Evolutionary conservation across 1,284 basidiomycete genomes (phyloP).

Genomic region (Trametes versicolor): DNA sequence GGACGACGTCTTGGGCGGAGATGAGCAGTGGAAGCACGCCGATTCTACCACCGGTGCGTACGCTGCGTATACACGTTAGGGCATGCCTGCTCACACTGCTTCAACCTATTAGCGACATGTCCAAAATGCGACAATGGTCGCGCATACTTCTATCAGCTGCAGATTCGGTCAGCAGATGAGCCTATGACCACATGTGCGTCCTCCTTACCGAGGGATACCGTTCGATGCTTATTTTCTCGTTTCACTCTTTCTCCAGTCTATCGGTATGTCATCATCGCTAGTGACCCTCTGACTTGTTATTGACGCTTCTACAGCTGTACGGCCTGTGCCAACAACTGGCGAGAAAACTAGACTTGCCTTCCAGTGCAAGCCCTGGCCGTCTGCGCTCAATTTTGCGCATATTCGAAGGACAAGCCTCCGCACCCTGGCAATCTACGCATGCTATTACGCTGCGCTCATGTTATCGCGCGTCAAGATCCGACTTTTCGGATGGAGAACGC

Average conservation of each 20-base stretch:
- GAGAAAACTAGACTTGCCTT: constrained; percentile 57
- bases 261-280: constrained; percentile 38
- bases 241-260: constrained; percentile 43
- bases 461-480: too few relatives aligned
- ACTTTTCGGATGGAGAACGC: too few relatives aligned
- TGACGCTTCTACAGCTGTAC: constrained; percentile 54
- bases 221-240: constrained; percentile 13
- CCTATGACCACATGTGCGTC: constrained; percentile 95
- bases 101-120: constrained; percentile 67
- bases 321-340: constrained; percentile 67
- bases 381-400: too few relatives aligned
- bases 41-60: constrained; percentile 82
- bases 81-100: not conserved
- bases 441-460: too few relatives aligned
- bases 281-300: not conserved
- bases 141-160: constrained; percentile 96
- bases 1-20: constrained; percentile 94
- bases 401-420: too few relatives aligned
- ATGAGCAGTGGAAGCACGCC: constrained; percentile 95
- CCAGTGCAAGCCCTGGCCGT: not conserved
- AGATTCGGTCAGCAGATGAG: constrained; percentile 96
- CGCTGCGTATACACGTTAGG: constrained; percentile 35
- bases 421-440: not conserved
- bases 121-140: constrained; percentile 90
- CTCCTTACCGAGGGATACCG: constrained; percentile 14